Base-by-base conservation (phyloP, 2,329 filamentous ascomycete species). In the Fusarium vanettenii region DNA sequence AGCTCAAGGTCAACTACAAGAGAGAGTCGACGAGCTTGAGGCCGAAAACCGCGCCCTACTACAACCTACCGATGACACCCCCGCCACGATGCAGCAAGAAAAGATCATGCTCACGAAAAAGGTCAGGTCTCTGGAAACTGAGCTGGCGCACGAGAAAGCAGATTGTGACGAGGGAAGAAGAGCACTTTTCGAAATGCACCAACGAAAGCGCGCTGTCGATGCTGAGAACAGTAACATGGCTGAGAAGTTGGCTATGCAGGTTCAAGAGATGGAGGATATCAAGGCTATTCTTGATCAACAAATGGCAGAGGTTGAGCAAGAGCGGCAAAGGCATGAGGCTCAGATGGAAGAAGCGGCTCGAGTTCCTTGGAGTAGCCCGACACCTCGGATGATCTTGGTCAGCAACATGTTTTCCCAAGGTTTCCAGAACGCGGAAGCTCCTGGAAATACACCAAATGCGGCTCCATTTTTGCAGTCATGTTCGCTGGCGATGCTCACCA, bases 301-400 rank as follows among this genome's bases (percentile, higher is more conserved):
- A 7, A 48, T 60, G 25, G 10, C 3, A 5, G 22, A 50, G n/a
- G 37, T 66, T 14, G 31, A 66, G 25, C 22, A 60, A 6, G 55
- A 52, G 9, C 31, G 39, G 29, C 31, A 60, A 8, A 20, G 25
- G 11, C 41, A 60, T 16, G 41, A 66, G 6, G 2, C 3, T 31
- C 41, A 66, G n/a, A 60, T 37, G 41, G 63, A 45, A 5, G 41
- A 60, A 16, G 41, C 41, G 9, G 22, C 27, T n/a, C 18, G 16
- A n/a, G 55, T 60, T 22, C 41, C 55, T 5, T 56, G 55, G 31
- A 60, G 29, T 8, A 43, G 8, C 3, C 55, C 55, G 1, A 66
- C 63, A 25, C 63, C 63, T 50, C 63, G 63, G 25, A 29, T 29
- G 18, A 31, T 66, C 22, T 18, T 66, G 22, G 35, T 66, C 14